Evolutionary conservation across 805 yeast species (phyloP), one percentile per base, ranked within the genome.

Genomic region (Starmerella geochares): DNA sequence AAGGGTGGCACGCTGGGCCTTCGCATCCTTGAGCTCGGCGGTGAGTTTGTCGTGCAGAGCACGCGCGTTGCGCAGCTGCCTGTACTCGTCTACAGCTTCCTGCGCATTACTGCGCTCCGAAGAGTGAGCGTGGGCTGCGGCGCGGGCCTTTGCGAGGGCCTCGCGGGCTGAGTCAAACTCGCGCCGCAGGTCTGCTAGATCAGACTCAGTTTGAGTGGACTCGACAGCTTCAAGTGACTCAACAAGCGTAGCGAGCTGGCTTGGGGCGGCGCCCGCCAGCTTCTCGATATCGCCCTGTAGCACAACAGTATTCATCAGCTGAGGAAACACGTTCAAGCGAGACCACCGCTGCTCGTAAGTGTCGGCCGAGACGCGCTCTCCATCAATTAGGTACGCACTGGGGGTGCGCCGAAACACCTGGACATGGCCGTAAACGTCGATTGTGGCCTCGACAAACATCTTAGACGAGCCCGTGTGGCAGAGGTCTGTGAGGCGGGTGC

Each of bases 221-320:
- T 35, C 35, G 24, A 90, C 79, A 11, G 44, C 36, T 38, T 38
- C 33, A 24, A 92, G 79, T 14, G 78, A 78, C 66, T 92, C 98
- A 48, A 92, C 70, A 53, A 88, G 65, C 39, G 69, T 72, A 1
- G 94, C 78, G 52, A 92, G 71, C 33, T 86, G 94, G 21, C 66
- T 65, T 0, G 96, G 78, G 0, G 90, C 78, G 63, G 88, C 94
- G 0, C 94, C 75, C 0, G 97, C 97, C 36, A 92, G 80, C 58
- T 80, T 83, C 64, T 90, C 97, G 46, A 92, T 94, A 62, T 90
- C 97, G 53, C 98, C 97, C 69, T 92, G 98, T 62, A 90, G 87
- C 7, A 92, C 97, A 53, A 92, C 68, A 60, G 90, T 90, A 64
- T 92, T 92, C 62, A 86, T 76, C 0, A 96, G 96, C 62, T 83